These are phyloP conservation scores for Logfia minima DNA, from an alignment of 129 eudicot species.

Conservation along the genomic window DNA sequence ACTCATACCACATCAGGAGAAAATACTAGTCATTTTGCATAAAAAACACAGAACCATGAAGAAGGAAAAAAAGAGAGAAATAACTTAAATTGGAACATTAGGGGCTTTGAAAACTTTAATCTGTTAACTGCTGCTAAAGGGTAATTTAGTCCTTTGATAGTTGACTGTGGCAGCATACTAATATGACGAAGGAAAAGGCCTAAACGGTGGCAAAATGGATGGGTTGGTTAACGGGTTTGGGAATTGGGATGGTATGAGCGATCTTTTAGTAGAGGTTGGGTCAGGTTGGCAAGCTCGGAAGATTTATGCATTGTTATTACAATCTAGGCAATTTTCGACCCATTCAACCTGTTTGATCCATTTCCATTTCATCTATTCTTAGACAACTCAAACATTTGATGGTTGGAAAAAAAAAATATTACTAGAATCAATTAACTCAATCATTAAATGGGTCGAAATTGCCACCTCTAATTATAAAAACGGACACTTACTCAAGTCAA, in stretches of 20 bases:
- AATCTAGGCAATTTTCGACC: neutral
- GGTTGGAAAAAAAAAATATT: neutral
- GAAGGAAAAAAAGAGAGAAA: neutral
- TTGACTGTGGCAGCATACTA: neutral
- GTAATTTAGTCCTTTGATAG: neutral
- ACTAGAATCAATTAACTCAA: neutral
- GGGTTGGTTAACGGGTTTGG: no score
- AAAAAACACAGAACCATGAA: neutral
- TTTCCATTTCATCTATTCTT: no score
- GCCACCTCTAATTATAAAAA: neutral
- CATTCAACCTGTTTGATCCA: neutral
- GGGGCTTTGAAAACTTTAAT: neutral
- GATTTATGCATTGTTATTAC: neutral
- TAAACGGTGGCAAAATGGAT: neutral
- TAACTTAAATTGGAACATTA: neutral
- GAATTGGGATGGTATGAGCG: no score
- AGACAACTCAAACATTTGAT: neutral
- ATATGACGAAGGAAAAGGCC: neutral
- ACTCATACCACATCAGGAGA: neutral
- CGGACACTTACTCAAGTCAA: neutral
- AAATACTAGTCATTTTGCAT: neutral
- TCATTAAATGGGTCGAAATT: neutral
- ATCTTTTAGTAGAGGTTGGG: neutral
- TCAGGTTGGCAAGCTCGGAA: neutral
- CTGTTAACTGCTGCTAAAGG: neutral